These are phyloP conservation scores for Botryosphaeria agaves DNA, from an alignment of 2,329 filamentous ascomycete genomes.

Conservation along the genomic window DNA sequence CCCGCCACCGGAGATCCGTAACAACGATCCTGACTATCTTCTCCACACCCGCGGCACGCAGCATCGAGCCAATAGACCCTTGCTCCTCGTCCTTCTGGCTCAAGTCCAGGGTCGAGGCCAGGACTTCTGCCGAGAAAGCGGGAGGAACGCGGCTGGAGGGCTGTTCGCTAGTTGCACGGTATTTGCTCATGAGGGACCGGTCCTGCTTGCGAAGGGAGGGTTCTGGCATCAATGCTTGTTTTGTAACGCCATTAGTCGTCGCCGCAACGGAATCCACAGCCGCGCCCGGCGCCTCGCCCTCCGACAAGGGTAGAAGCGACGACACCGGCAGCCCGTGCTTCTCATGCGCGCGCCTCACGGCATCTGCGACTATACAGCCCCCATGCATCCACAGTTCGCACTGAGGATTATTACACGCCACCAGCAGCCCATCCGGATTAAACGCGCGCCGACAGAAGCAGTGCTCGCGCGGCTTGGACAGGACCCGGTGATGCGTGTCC, in stretches of 20 bases:
- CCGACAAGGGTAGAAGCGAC: background rate
- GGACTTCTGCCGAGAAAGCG: background rate
- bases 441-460: constrained; percentile 21
- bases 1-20: background rate
- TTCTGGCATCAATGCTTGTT: background rate
- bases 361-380: constrained; percentile 17
- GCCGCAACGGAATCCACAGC: background rate
- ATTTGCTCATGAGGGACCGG: background rate
- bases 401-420: constrained; percentile 18
- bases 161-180: background rate
- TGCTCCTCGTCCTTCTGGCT: background rate
- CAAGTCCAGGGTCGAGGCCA: background rate
- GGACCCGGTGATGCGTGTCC: constrained; percentile 11
- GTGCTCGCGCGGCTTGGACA: constrained; percentile 14
- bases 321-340: background rate
- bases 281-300: background rate
- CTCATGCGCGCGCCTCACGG: constrained; percentile 5
- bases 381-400: constrained; percentile 27
- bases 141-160: background rate
- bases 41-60: background rate
- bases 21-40: background rate
- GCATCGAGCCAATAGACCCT: background rate
- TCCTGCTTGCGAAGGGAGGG: background rate
- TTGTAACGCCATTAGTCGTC: background rate
- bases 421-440: constrained; percentile 24